Conservation (phyloP, 495 filamentous ascomycete genomes). For the Trichoderma asperelloides region DNA sequence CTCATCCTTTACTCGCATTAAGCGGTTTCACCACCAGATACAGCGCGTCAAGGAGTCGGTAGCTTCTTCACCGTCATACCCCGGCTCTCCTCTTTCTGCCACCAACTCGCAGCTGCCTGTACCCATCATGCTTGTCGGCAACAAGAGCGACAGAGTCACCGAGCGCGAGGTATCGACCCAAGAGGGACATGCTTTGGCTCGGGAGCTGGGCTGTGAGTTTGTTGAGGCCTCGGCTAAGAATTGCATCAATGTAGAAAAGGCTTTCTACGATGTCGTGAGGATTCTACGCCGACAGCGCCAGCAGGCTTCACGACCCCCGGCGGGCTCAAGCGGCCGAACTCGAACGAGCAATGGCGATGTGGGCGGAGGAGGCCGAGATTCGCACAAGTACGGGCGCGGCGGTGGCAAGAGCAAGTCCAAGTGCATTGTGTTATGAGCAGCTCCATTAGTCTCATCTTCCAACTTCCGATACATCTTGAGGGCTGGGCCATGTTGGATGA, state of each 20-base stretch:
- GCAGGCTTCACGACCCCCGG: constrained; percentile 31
- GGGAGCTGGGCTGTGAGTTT: constrained; percentile 91
- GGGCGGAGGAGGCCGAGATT: constrained; percentile 5
- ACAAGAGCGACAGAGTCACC: constrained; percentile 93
- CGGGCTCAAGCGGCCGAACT: constrained; percentile 25
- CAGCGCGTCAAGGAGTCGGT: constrained; percentile 94
- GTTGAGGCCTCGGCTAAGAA: constrained; percentile 99
- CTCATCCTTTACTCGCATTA: constrained; percentile 89
- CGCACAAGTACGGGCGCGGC: constrained; percentile 18
- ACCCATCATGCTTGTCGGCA: constrained; percentile 96
- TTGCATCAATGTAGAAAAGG: constrained; percentile 97
- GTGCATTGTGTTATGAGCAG: constrained; percentile 31
- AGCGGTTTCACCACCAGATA: constrained; percentile 92
- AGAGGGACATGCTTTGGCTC: constrained; percentile 84
- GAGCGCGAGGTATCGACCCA: constrained; percentile 95
- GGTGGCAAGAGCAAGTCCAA: constrained; percentile 15
- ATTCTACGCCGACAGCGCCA: constrained; percentile 77
- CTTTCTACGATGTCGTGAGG: constrained; percentile 95
- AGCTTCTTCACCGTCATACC: constrained; percentile 65
- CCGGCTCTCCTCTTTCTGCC: constrained; percentile 48
- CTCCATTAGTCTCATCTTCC: neutral
- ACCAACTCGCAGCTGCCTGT: constrained; percentile 52
- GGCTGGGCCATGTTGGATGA: neutral
- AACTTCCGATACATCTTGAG: neutral
- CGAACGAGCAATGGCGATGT: constrained; percentile 11